Evolutionary conservation across 73 alveolate genomes (phyloP).

Genomic region (Tetrahymena thermophila): DNA sequence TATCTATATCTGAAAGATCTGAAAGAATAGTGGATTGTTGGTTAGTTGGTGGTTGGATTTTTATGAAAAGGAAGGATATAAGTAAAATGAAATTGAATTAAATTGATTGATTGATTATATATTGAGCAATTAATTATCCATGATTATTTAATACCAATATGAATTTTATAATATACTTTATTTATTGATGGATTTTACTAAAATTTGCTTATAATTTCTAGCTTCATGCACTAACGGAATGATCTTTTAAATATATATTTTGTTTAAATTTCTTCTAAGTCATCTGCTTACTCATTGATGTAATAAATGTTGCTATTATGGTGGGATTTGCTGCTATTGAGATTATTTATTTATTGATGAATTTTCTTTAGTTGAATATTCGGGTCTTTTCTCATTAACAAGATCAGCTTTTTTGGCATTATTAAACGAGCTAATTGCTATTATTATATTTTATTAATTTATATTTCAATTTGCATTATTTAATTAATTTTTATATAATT

Average conservation of each 20-base stretch:
- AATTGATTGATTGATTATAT: too few species aligned
- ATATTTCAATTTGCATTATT: neutral
- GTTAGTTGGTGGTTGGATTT: too few species aligned
- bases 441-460: neutral
- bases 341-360: neutral
- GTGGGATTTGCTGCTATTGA: neutral
- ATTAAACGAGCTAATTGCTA: conserved; percentile 12
- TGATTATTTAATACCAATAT: neutral
- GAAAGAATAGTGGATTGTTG: too few species aligned
- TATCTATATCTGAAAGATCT: too few species aligned
- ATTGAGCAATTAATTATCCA: neutral
- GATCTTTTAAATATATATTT: neutral
- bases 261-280: neutral
- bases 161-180: neutral
- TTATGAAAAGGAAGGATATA: neutral
- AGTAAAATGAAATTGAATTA: neutral
- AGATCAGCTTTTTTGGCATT: conserved; percentile 52
- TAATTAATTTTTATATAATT: neutral
- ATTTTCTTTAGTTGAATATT: neutral
- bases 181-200: neutral
- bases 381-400: conserved; percentile 68
- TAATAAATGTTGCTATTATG: neutral
- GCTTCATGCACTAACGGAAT: neutral
- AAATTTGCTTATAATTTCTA: neutral
- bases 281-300: neutral